These are phyloP conservation scores for Chamaecyparis obtusa DNA, from an alignment of 75 land plant species.

Conservation along the genomic window DNA sequence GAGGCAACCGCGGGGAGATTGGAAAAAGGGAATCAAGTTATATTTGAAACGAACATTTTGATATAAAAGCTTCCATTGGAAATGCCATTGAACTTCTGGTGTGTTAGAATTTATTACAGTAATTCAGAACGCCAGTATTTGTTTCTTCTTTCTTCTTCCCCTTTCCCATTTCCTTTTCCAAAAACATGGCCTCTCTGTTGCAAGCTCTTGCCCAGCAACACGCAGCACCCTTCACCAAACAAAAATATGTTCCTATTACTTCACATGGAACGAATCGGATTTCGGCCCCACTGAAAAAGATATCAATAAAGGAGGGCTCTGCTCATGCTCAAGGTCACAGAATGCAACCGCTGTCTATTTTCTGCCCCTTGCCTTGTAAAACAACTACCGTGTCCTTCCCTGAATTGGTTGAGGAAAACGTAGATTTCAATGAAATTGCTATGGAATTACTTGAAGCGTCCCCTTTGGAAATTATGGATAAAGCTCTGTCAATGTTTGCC, in stretches of 20 bases:
- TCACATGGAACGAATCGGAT: background rate
- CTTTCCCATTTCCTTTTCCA: background rate
- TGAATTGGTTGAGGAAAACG: slow-evolving; percentile 22
- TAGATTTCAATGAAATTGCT: slow-evolving; percentile 55
- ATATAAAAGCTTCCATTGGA: no score
- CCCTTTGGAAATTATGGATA: slow-evolving; percentile 88
- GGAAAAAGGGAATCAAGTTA: no score
- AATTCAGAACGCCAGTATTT: background rate
- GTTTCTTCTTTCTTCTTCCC: background rate
- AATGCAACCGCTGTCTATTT: background rate
- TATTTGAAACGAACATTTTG: no score
- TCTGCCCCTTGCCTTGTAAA: background rate
- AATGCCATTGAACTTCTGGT: no score
- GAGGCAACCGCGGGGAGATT: no score
- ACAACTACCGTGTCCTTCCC: background rate
- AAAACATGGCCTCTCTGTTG: background rate
- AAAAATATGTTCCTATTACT: background rate
- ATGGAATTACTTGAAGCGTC: slow-evolving; percentile 62
- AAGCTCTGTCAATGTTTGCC: slow-evolving; percentile 61
- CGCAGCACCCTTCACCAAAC: background rate
- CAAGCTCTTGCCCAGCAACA: slow-evolving; percentile 1
- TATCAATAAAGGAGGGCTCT: background rate
- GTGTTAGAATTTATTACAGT: no score
- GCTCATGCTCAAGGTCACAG: no score
- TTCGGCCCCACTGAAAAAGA: background rate